Conservation (phyloP, 768 basidiomycete species). For the Amanita rimosa region DNA sequence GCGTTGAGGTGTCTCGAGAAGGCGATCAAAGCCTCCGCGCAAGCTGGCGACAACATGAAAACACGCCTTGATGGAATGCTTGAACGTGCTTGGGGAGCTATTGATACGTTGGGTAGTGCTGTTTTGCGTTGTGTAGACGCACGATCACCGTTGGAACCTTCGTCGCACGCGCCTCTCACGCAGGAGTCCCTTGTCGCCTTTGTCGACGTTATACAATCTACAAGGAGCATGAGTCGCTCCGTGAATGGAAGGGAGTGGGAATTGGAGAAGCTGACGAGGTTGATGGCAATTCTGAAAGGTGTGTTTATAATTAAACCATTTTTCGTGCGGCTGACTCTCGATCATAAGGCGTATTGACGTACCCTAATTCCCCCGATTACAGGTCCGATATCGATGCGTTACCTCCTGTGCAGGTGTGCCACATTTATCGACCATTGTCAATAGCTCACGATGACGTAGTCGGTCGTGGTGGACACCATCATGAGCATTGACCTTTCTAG, state of each 20-base stretch:
- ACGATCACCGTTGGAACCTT: conserved; percentile 1
- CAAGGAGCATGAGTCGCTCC: conserved; percentile 36
- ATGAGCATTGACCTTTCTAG: conserved; percentile 53
- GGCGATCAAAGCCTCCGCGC: conserved; percentile 50
- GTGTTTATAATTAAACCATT: conserved; percentile 5
- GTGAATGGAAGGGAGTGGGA: conserved; percentile 53
- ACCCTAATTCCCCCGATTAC: conserved; percentile 75
- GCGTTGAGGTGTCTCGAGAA: conserved; percentile 78
- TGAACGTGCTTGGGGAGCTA: conserved; percentile 59
- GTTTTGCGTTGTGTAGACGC: conserved; percentile 21
- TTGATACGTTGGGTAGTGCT: conserved; percentile 52
- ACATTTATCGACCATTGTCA: neutral
- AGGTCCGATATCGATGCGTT: conserved; percentile 79
- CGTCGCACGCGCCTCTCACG: conserved; percentile 39
- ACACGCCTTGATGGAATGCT: conserved; percentile 33
- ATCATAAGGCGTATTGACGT: conserved; percentile 58
- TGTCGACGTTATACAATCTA: conserved; percentile 58
- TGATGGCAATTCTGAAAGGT: conserved; percentile 78
- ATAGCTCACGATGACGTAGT: conserved; percentile 23
- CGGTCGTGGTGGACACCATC: conserved; percentile 62
- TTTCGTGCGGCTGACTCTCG: neutral
- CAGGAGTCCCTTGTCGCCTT: conserved; percentile 84
- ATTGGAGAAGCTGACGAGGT: conserved; percentile 45
- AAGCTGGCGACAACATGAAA: conserved; percentile 28
- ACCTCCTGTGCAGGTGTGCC: conserved; percentile 62